A percentile compares a stretch with the other conserved stretches of the same genome.
Evolutionary conservation across 2,329 filamentous ascomycete species (phyloP).

Genomic region (Trichoderma hamatum): DNA sequence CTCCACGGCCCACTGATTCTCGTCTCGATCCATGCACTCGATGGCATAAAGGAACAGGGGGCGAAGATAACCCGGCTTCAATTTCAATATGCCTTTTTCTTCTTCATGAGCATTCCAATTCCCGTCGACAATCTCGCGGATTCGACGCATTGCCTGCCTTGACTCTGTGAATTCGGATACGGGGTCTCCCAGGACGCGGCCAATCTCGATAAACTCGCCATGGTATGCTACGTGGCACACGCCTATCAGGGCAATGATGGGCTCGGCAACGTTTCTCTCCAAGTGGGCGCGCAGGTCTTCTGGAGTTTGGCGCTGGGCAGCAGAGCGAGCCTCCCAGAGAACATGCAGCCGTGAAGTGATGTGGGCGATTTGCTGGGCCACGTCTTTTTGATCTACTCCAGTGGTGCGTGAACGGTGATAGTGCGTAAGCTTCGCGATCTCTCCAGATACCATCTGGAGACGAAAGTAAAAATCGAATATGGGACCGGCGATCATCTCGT

Average conservation of each 20-base stretch:
- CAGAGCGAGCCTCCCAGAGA: conserved; percentile 29
- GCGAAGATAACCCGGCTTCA: conserved; percentile 32
- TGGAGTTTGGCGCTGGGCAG: conserved; percentile 27
- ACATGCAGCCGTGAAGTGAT: conserved; percentile 27
- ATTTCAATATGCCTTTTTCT: not conserved
- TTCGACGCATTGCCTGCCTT: conserved; percentile 24
- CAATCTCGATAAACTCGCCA: conserved; percentile 33
- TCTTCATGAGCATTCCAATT: conserved; percentile 26
- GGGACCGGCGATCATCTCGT: conserved; percentile 29
- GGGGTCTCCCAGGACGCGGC: conserved; percentile 32
- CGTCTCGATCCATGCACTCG: conserved; percentile 30
- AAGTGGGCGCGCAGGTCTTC: conserved; percentile 29
- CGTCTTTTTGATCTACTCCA: conserved; percentile 32
- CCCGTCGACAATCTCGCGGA: conserved; percentile 31
- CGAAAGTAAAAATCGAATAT: conserved; percentile 32
- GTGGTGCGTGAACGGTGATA: conserved; percentile 34
- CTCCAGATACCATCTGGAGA: conserved; percentile 31
- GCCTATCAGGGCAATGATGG: conserved; percentile 29
- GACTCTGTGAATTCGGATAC: conserved; percentile 29
- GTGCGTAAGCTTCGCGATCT: conserved; percentile 32
- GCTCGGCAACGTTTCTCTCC: conserved; percentile 27
- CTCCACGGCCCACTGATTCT: conserved; percentile 31
- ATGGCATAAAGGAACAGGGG: conserved; percentile 33
- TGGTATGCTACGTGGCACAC: conserved; percentile 32
- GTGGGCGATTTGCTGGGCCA: conserved; percentile 23